Percentiles rank a stretch among this genome's conserved stretches.
phyloP scores from a whole-genome alignment of 441 rosid genomes.

The Populus tomentosa region DNA sequence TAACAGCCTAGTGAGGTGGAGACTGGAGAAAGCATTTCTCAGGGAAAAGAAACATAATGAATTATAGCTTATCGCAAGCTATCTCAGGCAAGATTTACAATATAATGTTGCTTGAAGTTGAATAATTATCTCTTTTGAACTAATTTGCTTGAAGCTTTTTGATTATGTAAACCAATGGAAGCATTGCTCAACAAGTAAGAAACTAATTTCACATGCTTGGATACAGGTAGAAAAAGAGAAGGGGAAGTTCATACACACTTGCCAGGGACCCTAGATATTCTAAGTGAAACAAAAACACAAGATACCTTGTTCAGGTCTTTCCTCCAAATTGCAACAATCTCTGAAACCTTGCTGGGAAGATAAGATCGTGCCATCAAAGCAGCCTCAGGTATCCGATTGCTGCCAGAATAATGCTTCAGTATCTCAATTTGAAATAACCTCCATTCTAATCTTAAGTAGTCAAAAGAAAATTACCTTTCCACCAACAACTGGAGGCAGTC shows the following conservation, averaged over 20 bases:
- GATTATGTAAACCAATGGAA: background rate
- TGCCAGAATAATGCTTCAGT: constrained; percentile 37
- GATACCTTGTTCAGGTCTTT: constrained; percentile 85
- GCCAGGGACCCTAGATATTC: background rate
- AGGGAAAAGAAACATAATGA: background rate
- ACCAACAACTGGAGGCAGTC: constrained; percentile 91
- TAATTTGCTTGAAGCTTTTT: background rate
- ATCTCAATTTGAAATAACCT: constrained; percentile 12
- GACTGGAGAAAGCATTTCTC: background rate
- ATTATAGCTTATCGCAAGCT: background rate
- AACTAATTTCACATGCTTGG: too few relatives aligned
- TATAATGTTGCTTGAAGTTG: background rate
- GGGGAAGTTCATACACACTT: background rate
- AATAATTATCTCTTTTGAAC: background rate
- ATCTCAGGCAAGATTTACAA: background rate
- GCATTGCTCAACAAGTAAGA: background rate
- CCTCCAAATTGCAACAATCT: constrained; percentile 91
- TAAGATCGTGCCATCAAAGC: constrained; percentile 97
- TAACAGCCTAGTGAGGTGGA: background rate
- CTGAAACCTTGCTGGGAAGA: constrained; percentile 96
- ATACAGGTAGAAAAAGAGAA: too few relatives aligned
- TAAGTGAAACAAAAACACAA: constrained; percentile 6
- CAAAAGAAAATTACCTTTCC: constrained; percentile 54
- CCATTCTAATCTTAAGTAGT: constrained; percentile 12
- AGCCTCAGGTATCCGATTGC: constrained; percentile 99